Conservation (phyloP, 495 filamentous ascomycete species). For the Penicillium ochrochloron region DNA sequence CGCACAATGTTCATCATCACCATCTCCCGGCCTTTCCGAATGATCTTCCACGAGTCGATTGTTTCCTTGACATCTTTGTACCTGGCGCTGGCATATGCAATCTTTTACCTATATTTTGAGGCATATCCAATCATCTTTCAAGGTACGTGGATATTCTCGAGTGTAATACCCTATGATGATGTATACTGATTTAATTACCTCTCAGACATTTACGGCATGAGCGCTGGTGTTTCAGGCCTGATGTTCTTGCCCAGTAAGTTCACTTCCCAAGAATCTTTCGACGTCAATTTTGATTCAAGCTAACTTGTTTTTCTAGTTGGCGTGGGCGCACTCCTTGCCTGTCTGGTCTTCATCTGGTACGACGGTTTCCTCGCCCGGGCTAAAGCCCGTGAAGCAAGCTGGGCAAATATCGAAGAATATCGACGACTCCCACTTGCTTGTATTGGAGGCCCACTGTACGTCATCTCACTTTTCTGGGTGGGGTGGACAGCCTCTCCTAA, state of each 20-base stretch:
- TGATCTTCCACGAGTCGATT: constrained; percentile 58
- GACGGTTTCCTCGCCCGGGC: constrained; percentile 41
- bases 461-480: constrained; percentile 45
- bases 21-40: constrained; percentile 52
- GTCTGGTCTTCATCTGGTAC: constrained; percentile 45
- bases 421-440: constrained; percentile 48
- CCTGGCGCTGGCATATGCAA: constrained; percentile 68
- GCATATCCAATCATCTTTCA: constrained; percentile 70
- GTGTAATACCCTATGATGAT: not conserved
- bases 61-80: constrained; percentile 71
- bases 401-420: constrained; percentile 47
- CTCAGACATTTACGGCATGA: constrained; percentile 42
- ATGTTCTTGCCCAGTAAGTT: constrained; percentile 44
- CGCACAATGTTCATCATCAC: constrained; percentile 49
- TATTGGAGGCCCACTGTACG: constrained; percentile 44
- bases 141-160: constrained; percentile 25
- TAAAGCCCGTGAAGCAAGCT: constrained; percentile 40
- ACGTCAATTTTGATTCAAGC: not conserved
- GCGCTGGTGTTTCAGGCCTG: constrained; percentile 37
- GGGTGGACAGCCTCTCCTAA: constrained; percentile 44
- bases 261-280: not conserved
- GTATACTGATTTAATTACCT: constrained; percentile 4
- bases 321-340: constrained; percentile 37
- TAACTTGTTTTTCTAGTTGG: constrained; percentile 30
- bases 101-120: constrained; percentile 79